phyloP scores from a whole-genome alignment of 495 filamentous ascomycete genomes.

The Penicillium flavigenum region DNA sequence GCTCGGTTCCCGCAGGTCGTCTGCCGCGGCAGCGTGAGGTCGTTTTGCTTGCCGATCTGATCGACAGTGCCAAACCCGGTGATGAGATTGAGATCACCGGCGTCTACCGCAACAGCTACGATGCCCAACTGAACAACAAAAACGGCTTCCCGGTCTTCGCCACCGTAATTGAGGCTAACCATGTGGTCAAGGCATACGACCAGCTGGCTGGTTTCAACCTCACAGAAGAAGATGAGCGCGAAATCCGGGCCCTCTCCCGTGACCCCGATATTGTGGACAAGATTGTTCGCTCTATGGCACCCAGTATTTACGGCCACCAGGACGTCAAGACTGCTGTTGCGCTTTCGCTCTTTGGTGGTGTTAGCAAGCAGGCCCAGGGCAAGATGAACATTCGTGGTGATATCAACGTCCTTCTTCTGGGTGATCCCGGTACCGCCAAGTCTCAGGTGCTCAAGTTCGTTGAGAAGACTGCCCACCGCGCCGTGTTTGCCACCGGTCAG shows the following conservation, averaged over 20 bases:
- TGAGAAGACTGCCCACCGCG: constrained; percentile 94
- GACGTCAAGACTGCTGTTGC: constrained; percentile 98
- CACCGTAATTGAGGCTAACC: constrained; percentile 95
- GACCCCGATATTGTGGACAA: constrained; percentile 95
- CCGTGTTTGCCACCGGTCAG: constrained; percentile 97
- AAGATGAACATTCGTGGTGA: constrained; percentile 91
- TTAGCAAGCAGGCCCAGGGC: constrained; percentile 84
- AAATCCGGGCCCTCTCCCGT: constrained; percentile 80
- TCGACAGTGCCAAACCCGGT: constrained; percentile 94
- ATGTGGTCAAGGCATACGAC: constrained; percentile 95
- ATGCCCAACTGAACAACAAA: constrained; percentile 95
- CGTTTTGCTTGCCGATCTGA: constrained; percentile 94
- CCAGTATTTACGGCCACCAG: constrained; percentile 93
- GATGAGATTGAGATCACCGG: constrained; percentile 98
- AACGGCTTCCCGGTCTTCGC: constrained; percentile 99
- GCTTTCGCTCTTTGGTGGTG: constrained; percentile 91
- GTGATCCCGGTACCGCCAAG: constrained; percentile 97
- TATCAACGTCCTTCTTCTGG: constrained; percentile 96
- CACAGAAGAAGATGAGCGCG: constrained; percentile 91
- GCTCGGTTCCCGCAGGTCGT: constrained; percentile 94
- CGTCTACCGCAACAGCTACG: constrained; percentile 97
- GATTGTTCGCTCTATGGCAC: constrained; percentile 90
- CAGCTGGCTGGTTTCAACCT: constrained; percentile 96
- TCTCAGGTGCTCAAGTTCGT: constrained; percentile 98
- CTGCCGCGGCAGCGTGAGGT: constrained; percentile 94